Base-by-base conservation (phyloP, 805 yeast species). In the Schizosaccharomyces pombe region DNA sequence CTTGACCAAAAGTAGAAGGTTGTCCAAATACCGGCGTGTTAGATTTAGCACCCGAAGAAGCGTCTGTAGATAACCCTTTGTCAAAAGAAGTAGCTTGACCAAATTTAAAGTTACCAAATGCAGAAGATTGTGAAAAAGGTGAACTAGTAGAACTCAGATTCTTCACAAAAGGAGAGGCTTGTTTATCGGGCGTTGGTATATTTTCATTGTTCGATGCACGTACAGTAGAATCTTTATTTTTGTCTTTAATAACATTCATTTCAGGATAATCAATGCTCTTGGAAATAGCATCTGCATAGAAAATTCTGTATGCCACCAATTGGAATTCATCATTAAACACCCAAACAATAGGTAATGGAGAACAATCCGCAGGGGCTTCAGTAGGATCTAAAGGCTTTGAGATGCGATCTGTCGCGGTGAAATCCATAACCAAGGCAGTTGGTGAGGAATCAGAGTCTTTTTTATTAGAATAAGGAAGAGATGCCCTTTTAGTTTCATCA, bases 401-500 rank as follows among this genome's bases (percentile, higher is more conserved):
- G 28, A 43, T 19, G 14, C 49, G 19, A 5, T 43, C 31, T 24
- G 49, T 22, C 5, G 49, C 19, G 30, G 39, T 67, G 12, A 78
- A 60, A 62, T 85, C 94, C 4, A 84, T 52, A 0, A 76, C 77
- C 9, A 82, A 58, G 4, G 95, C 95, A 24, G 82, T 68, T 0
- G 89, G 78, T 5, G 81, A 73, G 12, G 82, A 74, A 60, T 85
- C 94, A 53, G 74, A 79, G 51, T 75, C 79, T 0, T 71, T 79
- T 6, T 76, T 79, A 61, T 76, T 76, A 59, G 84, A 68, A 1
- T 43, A 43, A 2, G 95, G 94, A 58, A 85, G 68, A 28, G 77
- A 73, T 0, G 94, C 94, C 53, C 82, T 72, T 60, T 76, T 77
- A 3, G 79, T 70, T 61, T 86, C 95, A 59, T 81, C 39, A n/a